Conservation (phyloP, 164 flowering plant species). For the Cinnamomum chago region DNA sequence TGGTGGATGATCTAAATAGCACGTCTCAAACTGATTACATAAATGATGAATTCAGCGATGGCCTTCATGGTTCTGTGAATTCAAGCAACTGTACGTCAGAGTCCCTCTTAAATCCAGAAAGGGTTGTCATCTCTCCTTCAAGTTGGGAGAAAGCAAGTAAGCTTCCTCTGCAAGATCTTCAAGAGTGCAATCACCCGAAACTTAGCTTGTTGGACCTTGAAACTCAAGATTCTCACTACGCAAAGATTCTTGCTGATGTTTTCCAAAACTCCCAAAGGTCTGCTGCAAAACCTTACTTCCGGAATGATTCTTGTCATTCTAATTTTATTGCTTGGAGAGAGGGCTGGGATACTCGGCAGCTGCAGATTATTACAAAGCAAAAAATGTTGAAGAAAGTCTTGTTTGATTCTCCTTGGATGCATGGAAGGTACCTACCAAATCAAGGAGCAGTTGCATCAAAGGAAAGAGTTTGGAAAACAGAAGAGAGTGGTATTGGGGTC, state of each 20-base stretch:
- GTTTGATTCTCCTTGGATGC: conserved; percentile 51
- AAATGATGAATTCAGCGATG: conserved; percentile 62
- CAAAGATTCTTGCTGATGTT: conserved; percentile 47
- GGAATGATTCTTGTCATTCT: conserved; percentile 28
- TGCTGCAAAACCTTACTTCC: conserved; percentile 23
- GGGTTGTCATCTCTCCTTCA: conserved; percentile 21
- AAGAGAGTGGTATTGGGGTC: conserved; percentile 33
- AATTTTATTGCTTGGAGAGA: conserved; percentile 63
- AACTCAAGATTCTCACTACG: conserved; percentile 53
- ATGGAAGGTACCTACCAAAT: conserved; percentile 22
- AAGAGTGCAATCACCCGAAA: conserved; percentile 40
- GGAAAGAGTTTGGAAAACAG: conserved; percentile 27
- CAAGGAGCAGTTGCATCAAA: conserved; percentile 25
- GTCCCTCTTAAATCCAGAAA: conserved; percentile 36
- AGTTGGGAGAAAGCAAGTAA: conserved; percentile 21
- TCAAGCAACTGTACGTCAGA: conserved; percentile 73
- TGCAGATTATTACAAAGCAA: conserved; percentile 30
- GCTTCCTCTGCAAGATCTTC: conserved; percentile 27
- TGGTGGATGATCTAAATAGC: conserved; percentile 46
- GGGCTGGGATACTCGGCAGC: conserved; percentile 18
- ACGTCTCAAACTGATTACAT: conserved; percentile 57
- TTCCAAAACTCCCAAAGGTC: conserved; percentile 37
- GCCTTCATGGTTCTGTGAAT: conserved; percentile 43
- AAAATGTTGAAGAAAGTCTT: conserved; percentile 57
- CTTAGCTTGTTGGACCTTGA: conserved; percentile 36